Evolutionary conservation across 1,139 yeast species (phyloP).

Genomic region (Candida albicans): DNA sequence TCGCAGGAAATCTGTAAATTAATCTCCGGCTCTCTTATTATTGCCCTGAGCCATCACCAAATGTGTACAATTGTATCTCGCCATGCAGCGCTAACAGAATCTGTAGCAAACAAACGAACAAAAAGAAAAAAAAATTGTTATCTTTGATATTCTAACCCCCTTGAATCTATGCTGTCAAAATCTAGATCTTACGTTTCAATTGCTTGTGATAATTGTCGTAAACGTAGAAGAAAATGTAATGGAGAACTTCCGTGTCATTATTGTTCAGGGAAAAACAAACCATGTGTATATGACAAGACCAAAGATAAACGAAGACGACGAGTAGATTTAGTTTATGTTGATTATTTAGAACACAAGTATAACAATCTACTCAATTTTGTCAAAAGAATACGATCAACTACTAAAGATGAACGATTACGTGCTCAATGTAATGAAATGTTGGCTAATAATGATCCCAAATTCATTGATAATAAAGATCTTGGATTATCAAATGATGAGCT

Average conservation of each 20-base stretch:
- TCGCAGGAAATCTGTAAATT: too few relatives aligned
- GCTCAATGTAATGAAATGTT: neutral
- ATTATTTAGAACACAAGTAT: conserved; percentile 1
- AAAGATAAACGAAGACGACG: conserved; percentile 3
- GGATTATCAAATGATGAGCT: neutral
- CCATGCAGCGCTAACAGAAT: too few relatives aligned
- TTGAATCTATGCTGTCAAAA: neutral
- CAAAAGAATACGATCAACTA: neutral
- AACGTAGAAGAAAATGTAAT: neutral
- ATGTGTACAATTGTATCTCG: too few relatives aligned
- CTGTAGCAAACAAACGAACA: neutral
- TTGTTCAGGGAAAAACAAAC: conserved; percentile 1
- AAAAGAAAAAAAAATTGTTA: neutral
- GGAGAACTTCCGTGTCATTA: neutral
- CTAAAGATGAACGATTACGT: neutral
- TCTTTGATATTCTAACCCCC: neutral
- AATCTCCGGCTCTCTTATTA: too few relatives aligned
- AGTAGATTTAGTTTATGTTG: conserved; percentile 1
- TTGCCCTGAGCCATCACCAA: too few relatives aligned
- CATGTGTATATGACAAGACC: conserved; percentile 1
- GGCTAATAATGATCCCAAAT: conserved; percentile 2
- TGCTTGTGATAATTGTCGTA: conserved; percentile 2
- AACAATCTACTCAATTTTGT: conserved; percentile 1
- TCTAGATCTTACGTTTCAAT: conserved; percentile 1
- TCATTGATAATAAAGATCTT: neutral